Conservation (phyloP, 495 filamentous ascomycete genomes). For the Aspergillus mulundensis region DNA sequence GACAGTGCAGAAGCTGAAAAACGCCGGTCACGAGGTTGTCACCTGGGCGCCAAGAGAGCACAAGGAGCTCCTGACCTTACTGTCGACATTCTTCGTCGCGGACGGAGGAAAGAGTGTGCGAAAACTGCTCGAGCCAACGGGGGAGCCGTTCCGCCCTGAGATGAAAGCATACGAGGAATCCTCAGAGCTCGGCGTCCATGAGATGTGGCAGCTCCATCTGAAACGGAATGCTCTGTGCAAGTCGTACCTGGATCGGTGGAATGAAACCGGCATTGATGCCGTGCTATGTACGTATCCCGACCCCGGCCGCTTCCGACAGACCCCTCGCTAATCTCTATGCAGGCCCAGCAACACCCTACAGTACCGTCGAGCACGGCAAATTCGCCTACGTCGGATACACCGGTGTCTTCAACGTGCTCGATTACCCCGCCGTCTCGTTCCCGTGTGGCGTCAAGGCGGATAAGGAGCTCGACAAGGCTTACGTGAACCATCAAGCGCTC, state of each 20-base stretch:
- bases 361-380: constrained; percentile 8
- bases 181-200: constrained; percentile 25
- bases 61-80: neutral
- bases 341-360: constrained; percentile 9
- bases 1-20: neutral
- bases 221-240: constrained; percentile 35
- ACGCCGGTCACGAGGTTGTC: constrained; percentile 6
- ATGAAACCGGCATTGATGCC: constrained; percentile 9
- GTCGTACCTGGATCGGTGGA: constrained; percentile 47
- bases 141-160: constrained; percentile 49
- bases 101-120: constrained; percentile 3
- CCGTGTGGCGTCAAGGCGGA: constrained; percentile 7
- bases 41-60: constrained; percentile 2
- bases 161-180: constrained; percentile 32
- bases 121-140: constrained; percentile 35
- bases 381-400: constrained; percentile 12
- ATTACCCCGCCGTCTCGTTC: constrained; percentile 11
- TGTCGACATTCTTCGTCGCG: constrained; percentile 1
- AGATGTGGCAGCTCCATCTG: constrained; percentile 37
- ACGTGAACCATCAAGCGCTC: neutral
- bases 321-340: neutral
- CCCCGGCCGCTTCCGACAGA: neutral
- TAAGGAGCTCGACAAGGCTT: neutral
- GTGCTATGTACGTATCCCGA: constrained; percentile 7
- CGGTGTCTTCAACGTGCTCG: constrained; percentile 9